These are phyloP conservation scores for Pichia insulana DNA, from an alignment of 805 yeast genomes.

Conservation along the genomic window DNA sequence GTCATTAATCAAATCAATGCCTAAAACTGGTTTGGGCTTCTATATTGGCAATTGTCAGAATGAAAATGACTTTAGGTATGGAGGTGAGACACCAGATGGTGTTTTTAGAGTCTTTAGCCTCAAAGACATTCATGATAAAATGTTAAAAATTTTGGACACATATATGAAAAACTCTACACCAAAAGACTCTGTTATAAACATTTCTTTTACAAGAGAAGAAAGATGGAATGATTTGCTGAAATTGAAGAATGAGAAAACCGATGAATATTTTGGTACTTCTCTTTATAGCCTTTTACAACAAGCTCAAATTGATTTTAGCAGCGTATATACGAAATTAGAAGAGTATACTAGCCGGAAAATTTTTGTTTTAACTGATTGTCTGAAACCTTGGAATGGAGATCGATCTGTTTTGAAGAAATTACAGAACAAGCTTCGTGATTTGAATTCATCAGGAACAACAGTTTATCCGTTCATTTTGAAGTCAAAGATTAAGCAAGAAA, in stretches of 20 bases:
- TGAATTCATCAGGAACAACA: constrained; percentile 42
- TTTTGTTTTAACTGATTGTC: constrained; percentile 69
- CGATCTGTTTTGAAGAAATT: constrained; percentile 37
- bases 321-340: constrained; percentile 31
- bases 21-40: constrained; percentile 70
- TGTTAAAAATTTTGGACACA: constrained; percentile 49
- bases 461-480: constrained; percentile 57
- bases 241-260: constrained; percentile 14
- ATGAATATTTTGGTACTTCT: constrained; percentile 24
- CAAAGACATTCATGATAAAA: constrained; percentile 43
- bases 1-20: constrained; percentile 54
- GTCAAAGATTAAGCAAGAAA: constrained; percentile 39
- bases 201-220: constrained; percentile 3
- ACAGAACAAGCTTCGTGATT: constrained; percentile 51
- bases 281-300: constrained; percentile 39
- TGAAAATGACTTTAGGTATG: constrained; percentile 6
- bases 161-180: constrained; percentile 34
- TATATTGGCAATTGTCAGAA: constrained; percentile 45
- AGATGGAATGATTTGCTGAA: constrained; percentile 24
- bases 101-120: constrained; percentile 44
- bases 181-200: constrained; percentile 2
- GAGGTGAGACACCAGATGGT: constrained; percentile 27
- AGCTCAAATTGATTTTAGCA: constrained; percentile 47
- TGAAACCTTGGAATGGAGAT: constrained; percentile 46
- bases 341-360: constrained; percentile 49